phyloP scores from a whole-genome alignment of 225 moss, liverwort and hornwort species.

The Asterella californica region DNA sequence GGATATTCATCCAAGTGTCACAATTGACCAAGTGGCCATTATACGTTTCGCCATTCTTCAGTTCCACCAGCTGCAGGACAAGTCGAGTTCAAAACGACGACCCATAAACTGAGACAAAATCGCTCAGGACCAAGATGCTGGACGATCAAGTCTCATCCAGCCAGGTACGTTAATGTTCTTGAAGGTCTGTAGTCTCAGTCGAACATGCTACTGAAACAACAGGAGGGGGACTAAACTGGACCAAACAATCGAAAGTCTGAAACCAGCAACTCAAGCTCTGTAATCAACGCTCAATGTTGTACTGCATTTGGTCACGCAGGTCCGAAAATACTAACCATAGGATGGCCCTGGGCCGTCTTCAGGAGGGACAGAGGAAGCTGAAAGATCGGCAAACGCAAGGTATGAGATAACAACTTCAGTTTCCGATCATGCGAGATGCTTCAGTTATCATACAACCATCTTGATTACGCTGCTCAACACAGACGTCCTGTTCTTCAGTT shows the following conservation, averaged over 20 bases:
- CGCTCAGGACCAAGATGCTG: background rate
- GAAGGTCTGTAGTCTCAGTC: background rate
- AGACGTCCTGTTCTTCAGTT: too few relatives aligned
- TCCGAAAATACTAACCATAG: constrained; percentile 53
- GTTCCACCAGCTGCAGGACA: constrained; percentile 73
- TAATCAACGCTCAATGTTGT: background rate
- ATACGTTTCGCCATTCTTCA: constrained; percentile 96
- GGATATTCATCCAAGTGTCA: constrained; percentile 98
- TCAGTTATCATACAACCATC: background rate
- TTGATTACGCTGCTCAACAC: background rate
- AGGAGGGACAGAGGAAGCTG: constrained; percentile 89
- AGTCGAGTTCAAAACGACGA: background rate
- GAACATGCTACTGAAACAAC: too few relatives aligned
- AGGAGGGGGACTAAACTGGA: background rate
- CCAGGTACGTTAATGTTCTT: background rate
- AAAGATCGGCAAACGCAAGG: background rate
- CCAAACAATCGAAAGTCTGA: background rate
- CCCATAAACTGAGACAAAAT: background rate
- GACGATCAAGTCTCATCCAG: background rate
- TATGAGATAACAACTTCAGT: background rate
- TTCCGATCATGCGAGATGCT: background rate
- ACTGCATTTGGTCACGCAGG: background rate
- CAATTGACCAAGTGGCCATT: constrained; percentile 93
- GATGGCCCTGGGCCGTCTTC: constrained; percentile 97
- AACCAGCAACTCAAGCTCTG: background rate